These are phyloP conservation scores for Arthonia radiata DNA, from an alignment of 495 filamentous ascomycete species.

Conservation along the genomic window DNA sequence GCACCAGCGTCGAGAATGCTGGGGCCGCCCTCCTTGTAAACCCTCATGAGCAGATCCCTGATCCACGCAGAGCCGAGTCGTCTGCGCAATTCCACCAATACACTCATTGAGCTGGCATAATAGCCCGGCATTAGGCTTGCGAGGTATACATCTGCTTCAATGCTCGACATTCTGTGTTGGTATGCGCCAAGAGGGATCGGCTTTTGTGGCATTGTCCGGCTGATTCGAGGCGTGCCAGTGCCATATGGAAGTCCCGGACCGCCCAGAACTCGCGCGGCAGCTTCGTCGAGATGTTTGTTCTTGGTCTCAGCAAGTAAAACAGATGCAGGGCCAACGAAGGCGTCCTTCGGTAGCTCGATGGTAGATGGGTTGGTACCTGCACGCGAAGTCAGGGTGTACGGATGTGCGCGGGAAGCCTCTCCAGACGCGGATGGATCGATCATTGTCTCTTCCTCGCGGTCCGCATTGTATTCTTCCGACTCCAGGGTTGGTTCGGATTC, in stretches of 20 bases:
- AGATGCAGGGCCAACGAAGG: constrained; percentile 41
- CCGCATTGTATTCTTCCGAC: constrained; percentile 8
- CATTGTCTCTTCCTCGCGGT: constrained; percentile 16
- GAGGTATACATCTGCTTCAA: constrained; percentile 69
- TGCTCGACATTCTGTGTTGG: constrained; percentile 50
- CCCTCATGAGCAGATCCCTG: constrained; percentile 32
- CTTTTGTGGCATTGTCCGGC: constrained; percentile 32
- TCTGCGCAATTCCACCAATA: constrained; percentile 62
- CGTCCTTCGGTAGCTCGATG: constrained; percentile 36
- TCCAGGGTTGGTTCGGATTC: constrained; percentile 4
- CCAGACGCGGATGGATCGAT: constrained; percentile 14
- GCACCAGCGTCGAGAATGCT: constrained; percentile 65
- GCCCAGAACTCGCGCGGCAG: constrained; percentile 47
- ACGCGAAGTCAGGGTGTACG: constrained; percentile 34
- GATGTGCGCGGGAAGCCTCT: constrained; percentile 29
- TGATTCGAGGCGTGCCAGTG: constrained; percentile 25
- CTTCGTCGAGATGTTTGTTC: constrained; percentile 44
- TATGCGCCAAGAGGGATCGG: constrained; percentile 43
- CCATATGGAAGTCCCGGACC: constrained; percentile 51
- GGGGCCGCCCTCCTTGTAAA: constrained; percentile 29
- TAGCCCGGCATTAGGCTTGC: constrained; percentile 55
- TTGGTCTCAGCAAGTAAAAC: constrained; percentile 37
- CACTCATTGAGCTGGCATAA: constrained; percentile 48
- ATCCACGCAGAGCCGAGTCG: constrained; percentile 66
- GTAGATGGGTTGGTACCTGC: constrained; percentile 46